Conservation (phyloP, 1,139 yeast genomes). For the Eremothecium coryli region DNA sequence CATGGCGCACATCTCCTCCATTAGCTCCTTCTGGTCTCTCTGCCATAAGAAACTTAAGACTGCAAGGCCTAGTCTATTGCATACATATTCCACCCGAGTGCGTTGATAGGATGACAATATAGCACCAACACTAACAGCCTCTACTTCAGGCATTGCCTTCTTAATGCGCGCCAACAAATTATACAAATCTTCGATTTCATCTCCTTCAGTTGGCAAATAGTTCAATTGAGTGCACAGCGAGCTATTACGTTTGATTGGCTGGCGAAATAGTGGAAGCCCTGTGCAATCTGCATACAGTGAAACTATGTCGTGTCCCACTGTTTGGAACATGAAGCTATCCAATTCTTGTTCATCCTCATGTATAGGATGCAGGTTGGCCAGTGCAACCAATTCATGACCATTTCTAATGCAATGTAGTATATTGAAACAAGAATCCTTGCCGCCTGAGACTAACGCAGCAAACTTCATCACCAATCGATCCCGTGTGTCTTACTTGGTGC, state of each 20-base stretch:
- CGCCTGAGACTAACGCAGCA: conserved; percentile 88
- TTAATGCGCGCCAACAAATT: conserved; percentile 41
- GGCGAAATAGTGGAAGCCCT: conserved; percentile 71
- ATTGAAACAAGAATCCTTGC: conserved; percentile 90
- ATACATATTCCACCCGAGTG: conserved; percentile 86
- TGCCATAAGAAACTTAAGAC: conserved; percentile 84
- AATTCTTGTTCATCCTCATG: conserved; percentile 46
- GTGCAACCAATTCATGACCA: conserved; percentile 76
- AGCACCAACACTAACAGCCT: conserved; percentile 93
- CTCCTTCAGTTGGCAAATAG: conserved; percentile 53
- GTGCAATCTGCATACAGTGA: conserved; percentile 58
- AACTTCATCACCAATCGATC: conserved; percentile 85
- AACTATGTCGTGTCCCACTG: conserved; percentile 88
- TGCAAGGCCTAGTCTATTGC: conserved; percentile 58
- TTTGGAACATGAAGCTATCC: conserved; percentile 95
- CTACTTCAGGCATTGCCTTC: conserved; percentile 55
- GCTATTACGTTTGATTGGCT: conserved; percentile 46
- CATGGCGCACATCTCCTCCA: conserved; percentile 66
- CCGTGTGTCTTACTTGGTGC: no score
- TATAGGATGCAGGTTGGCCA: conserved; percentile 73
- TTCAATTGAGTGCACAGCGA: conserved; percentile 62
- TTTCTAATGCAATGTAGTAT: conserved; percentile 71
- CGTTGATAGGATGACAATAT: conserved; percentile 88
- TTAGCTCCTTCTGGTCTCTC: conserved; percentile 64
- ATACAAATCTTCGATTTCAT: conserved; percentile 79